phyloP scores from a whole-genome alignment of 768 basidiomycete genomes.

The Pulveroboletus sp. region DNA sequence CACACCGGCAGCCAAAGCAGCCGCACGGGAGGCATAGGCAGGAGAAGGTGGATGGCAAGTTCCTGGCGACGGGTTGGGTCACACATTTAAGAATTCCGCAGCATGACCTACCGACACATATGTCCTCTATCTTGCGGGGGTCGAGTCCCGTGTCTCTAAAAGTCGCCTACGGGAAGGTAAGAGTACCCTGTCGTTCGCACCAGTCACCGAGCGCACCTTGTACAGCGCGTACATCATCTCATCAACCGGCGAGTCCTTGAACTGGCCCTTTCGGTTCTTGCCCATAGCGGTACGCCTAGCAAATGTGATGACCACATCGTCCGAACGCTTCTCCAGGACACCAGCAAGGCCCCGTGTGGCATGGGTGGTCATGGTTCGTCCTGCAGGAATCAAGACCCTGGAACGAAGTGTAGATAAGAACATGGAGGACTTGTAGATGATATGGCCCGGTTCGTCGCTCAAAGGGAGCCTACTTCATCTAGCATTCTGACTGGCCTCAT shows the following conservation, averaged over 20 bases:
- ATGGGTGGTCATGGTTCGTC: conserved; percentile 34
- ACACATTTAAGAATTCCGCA: neutral
- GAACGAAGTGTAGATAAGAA: conserved; percentile 11
- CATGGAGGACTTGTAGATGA: conserved; percentile 15
- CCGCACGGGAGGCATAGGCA: conserved; percentile 77
- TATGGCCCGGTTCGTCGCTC: conserved; percentile 3
- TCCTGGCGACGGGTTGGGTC: conserved; percentile 37
- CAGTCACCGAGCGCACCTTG: conserved; percentile 44
- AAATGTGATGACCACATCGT: conserved; percentile 88
- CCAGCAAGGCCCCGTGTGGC: conserved; percentile 39
- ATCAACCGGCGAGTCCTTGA: conserved; percentile 85
- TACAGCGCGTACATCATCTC: conserved; percentile 81
- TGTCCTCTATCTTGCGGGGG: conserved; percentile 71
- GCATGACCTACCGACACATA: conserved; percentile 64
- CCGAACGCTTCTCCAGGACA: conserved; percentile 63
- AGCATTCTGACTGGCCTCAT: neutral
- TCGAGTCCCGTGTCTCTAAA: conserved; percentile 62
- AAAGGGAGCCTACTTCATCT: neutral
- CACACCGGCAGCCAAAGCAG: conserved; percentile 84
- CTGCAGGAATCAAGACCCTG: neutral
- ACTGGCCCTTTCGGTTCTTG: conserved; percentile 83
- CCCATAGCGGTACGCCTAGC: conserved; percentile 89
- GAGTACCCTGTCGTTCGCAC: neutral
- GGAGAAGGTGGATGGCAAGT: conserved; percentile 83
- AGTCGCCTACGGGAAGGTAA: conserved; percentile 45